phyloP scores from a whole-genome alignment of 2,329 filamentous ascomycete species.

The Claviceps maximensis region DNA sequence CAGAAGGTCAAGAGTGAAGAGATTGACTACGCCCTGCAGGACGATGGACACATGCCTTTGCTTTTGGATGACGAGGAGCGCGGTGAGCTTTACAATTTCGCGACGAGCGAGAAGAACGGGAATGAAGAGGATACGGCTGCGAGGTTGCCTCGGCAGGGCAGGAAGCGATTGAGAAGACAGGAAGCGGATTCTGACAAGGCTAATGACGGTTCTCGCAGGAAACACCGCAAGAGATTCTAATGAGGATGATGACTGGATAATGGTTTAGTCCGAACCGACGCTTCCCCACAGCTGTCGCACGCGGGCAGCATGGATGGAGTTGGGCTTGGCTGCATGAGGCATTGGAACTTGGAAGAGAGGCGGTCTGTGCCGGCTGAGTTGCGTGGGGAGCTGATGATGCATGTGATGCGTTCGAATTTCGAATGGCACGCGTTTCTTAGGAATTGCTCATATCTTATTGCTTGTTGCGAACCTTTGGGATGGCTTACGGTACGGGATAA shows the following conservation, averaged over 20 bases:
- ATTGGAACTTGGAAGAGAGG: neutral
- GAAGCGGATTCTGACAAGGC: neutral
- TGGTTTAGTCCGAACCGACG: too few species aligned
- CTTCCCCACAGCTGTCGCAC: neutral
- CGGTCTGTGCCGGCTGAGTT: neutral
- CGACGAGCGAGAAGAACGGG: neutral
- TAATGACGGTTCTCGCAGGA: neutral
- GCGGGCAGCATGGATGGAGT: too few species aligned
- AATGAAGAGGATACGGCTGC: too few species aligned
- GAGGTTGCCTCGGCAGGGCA: neutral
- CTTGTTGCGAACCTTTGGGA: too few species aligned
- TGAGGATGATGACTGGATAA: neutral
- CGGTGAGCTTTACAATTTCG: neutral
- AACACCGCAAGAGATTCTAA: neutral
- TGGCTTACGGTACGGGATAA: too few species aligned
- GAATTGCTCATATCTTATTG: neutral
- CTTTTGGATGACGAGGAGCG: neutral
- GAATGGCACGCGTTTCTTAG: neutral
- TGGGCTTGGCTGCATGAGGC: too few species aligned
- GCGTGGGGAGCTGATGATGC: neutral
- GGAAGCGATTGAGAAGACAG: neutral
- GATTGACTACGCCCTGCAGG: constrained; percentile 23
- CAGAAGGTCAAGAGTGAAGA: constrained; percentile 41
- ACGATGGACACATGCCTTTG: constrained; percentile 10
- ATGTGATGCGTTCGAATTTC: neutral